phyloP scores from a whole-genome alignment of 306 rosid species.

The Leucaena leucocephala region DNA sequence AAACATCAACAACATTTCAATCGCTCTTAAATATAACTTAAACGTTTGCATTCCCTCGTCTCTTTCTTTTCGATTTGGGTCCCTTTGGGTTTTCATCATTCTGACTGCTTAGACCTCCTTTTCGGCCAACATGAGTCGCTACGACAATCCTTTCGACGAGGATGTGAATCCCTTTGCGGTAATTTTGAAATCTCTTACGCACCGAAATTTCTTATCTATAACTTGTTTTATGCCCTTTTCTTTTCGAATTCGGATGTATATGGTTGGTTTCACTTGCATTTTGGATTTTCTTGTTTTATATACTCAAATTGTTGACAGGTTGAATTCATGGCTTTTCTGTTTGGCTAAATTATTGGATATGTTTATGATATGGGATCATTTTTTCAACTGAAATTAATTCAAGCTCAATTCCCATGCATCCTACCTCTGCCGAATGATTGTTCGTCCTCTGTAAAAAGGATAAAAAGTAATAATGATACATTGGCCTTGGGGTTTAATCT shows the following conservation, averaged over 20 bases:
- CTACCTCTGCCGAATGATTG: background rate
- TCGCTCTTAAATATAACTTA: background rate
- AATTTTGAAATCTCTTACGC: constrained; percentile 11
- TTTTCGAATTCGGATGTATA: background rate
- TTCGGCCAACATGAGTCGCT: constrained; percentile 50
- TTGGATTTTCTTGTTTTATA: background rate
- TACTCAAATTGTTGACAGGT: background rate
- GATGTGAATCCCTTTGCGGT: constrained; percentile 84
- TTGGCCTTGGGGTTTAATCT: background rate
- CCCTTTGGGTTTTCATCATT: background rate
- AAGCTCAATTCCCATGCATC: constrained; percentile 3
- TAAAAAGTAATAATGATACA: background rate
- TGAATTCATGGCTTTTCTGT: constrained; percentile 12
- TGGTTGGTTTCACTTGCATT: background rate
- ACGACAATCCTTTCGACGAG: constrained; percentile 75
- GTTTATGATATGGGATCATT: background rate
- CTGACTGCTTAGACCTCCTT: constrained; percentile 37
- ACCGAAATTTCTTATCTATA: background rate
- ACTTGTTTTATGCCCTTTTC: background rate
- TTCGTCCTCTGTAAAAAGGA: background rate
- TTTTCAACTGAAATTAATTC: constrained; percentile 16
- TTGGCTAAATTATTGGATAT: constrained; percentile 11
- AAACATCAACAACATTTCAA: background rate
- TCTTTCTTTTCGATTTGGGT: background rate
- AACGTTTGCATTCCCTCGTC: background rate